Evolutionary conservation across 2,329 filamentous ascomycete genomes (phyloP), one percentile per base, ranked within the genome.

Genomic region (Aspergillus fumigatus): DNA sequence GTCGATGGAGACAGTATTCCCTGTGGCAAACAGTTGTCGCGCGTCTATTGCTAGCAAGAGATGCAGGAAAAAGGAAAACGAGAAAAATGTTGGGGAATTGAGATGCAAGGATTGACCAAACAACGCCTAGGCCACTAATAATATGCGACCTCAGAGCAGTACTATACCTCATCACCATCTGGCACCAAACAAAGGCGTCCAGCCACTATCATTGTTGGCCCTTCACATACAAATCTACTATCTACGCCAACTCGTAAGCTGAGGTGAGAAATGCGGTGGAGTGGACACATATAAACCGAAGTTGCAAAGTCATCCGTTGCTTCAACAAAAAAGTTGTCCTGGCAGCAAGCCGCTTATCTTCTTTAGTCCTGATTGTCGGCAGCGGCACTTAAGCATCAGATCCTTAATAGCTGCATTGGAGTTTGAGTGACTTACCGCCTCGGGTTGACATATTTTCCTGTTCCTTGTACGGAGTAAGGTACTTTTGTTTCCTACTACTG

Each of bases 171-270:
- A 59, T 26, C 41, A 61, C 62, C 55, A 62, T 54, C 61, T 65
- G 63, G 63, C 63, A 50, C 63, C 62, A 65, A 57, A 64, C 57
- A 65, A 53, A 47, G 32, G 27, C 49, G 52, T 54, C 58, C 62
- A 65, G 59, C 60, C 58, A 54, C 53, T 38, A 54, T 51, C 51
- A 50, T 27, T n/a, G 21, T 45, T 26, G 21, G 10, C 19, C 17
- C 25, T 41, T 29, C 26, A 38, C 17, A 17, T 2, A 38, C 32
- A 17, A 17, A 38, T 17, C 32, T 17, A 38, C 14, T 38, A 38
- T 17, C n/a, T 38, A 38, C 14, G 14, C 32, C 32, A 7, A 38
- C 32, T 38, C 14, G 14, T 38, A 14, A 38, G 14, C 14, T 38
- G 32, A 14, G 17, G 32, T 14, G 32, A 38, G 32, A 7, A 38